These are phyloP conservation scores for Fusarium sp. DNA, from an alignment of 2,329 filamentous ascomycete species.

Conservation along the genomic window DNA sequence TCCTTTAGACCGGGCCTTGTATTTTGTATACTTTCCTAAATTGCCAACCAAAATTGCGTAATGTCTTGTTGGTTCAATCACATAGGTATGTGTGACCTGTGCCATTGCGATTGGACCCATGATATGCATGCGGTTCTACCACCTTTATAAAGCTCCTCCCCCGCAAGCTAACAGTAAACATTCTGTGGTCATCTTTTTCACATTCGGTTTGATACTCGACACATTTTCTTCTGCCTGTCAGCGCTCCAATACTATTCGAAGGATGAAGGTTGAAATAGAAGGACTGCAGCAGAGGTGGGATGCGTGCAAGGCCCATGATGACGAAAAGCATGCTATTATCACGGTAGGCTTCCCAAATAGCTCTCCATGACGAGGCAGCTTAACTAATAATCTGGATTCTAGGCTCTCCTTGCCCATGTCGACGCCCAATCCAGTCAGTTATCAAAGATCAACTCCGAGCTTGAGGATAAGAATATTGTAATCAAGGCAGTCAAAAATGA, in stretches of 20 bases:
- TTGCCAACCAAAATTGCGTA: neutral
- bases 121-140: neutral
- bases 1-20: neutral
- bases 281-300: neutral
- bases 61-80: neutral
- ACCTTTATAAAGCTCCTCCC: neutral
- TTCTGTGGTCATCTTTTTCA: neutral
- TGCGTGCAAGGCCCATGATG: conserved; percentile 8
- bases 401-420: neutral
- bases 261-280: neutral
- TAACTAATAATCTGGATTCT: neutral
- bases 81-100: neutral
- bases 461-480: neutral
- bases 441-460: neutral
- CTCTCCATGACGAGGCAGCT: neutral
- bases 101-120: neutral
- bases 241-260: too few relatives aligned
- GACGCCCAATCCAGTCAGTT: neutral
- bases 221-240: neutral
- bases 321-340: conserved; percentile 8
- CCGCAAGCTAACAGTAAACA: neutral
- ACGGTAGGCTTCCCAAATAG: neutral
- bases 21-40: neutral
- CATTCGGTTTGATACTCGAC: neutral
- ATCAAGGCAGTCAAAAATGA: neutral